Evolutionary conservation across 495 filamentous ascomycete species (phyloP), one percentile per base, ranked within the genome.

Genomic region (Astrothelium subdiscretum): DNA sequence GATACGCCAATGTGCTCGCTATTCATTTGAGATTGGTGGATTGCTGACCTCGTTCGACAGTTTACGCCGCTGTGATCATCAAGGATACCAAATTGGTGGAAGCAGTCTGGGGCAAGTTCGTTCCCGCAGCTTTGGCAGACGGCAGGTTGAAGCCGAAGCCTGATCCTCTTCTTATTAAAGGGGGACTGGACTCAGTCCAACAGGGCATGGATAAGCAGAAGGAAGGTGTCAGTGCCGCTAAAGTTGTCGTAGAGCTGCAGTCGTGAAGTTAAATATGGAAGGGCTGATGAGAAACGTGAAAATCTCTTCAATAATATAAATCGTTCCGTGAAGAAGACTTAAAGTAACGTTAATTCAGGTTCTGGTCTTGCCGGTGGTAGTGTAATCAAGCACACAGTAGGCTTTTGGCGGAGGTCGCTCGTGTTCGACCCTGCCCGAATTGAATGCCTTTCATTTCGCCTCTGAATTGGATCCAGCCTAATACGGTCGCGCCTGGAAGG

Each of bases 11-110:
- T 18, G 60, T 59, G 18, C 27, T 26, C 11, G n/a, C 31, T 0
- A 60, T 26, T 24, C 38, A 24, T 63, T 40, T 27, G 20, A 18
- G 22, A 8, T 60, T 24, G 26, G 18, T 51, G 4, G 18, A 11
- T 12, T 40, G 31, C 13, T 42, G 58, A 60, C 15, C 4, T 52
- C 1, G 58, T 12, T 5, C 2, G 5, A 20, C 22, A 22, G 66
- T 73, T n/a, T 68, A 69, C 57, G 72, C 66, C 15, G 58, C 69
- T 31, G 66, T 40, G 10, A 63, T 72, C 0, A 32, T 61, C 22
- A 31, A 64, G 32, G 63, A 70, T 59, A 31, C 40, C 15, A 62
- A 64, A 57, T 58, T 71, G 26, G 65, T 65, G 5, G 59, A 66
- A 32, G 69, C 67, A 13, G 61, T 71, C 8, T 71, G 69, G 69